phyloP scores from a whole-genome alignment of 148 eudicot species.

The Chenopodium berlandieri region DNA sequence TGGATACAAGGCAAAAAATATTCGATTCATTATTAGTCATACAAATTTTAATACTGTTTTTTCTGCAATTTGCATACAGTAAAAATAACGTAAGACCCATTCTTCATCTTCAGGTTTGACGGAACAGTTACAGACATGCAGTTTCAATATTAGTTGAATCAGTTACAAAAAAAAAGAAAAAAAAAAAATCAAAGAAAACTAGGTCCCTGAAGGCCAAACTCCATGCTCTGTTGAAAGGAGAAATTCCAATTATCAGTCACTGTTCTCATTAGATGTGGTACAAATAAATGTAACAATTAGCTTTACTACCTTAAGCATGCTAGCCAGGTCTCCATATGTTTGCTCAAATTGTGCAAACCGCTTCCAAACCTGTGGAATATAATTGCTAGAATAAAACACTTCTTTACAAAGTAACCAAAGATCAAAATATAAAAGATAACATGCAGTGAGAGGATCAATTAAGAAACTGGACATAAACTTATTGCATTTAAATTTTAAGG shows the following conservation, averaged over 20 bases:
- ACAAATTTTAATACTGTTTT: background rate
- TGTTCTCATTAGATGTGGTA: background rate
- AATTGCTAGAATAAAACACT: background rate
- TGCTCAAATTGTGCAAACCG: slow-evolving; percentile 90
- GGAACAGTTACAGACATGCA: too few relatives aligned
- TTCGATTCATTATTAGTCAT: background rate
- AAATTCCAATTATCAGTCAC: background rate
- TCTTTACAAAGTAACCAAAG: background rate
- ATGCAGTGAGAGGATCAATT: background rate
- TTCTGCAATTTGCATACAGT: background rate
- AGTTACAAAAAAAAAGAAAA: background rate
- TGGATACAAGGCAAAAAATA: background rate
- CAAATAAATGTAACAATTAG: background rate
- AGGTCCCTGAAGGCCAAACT: background rate
- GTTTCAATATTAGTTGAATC: too few relatives aligned
- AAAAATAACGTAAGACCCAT: background rate
- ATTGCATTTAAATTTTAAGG: background rate
- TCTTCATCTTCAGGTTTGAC: background rate
- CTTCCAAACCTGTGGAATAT: slow-evolving; percentile 79
- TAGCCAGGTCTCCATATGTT: slow-evolving; percentile 95
- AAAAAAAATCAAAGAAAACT: too few relatives aligned
- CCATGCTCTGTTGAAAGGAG: background rate
- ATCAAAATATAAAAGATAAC: background rate
- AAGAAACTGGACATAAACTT: too few relatives aligned
- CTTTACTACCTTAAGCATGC: slow-evolving; percentile 85